Base-by-base conservation (phyloP, 805 yeast species). In the Helenozyma rhizophorensis region DNA sequence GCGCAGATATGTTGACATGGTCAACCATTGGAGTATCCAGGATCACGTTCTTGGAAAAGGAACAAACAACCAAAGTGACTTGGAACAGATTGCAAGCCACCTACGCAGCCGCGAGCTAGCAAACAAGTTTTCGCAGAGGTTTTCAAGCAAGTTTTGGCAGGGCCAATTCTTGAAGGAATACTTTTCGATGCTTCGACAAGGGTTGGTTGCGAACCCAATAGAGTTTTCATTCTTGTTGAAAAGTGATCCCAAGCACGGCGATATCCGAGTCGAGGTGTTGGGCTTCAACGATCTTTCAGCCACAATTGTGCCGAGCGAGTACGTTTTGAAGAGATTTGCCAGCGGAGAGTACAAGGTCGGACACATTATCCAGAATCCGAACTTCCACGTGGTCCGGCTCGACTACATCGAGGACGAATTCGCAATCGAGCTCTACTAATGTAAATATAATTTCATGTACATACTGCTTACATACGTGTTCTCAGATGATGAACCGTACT, bases 1-100 rank as follows among this genome's bases (percentile, higher is more conserved):
- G 34, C 30, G 59, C 30, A 38, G 59, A 30, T 53, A 49, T 27
- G 48, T 49, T 6, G 59, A 54, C 28, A 45, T 53, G 42, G 54
- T 88, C 7, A 80, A 81, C 48, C 97, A 89, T 49, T 74, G 89
- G 76, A 90, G 83, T 47, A 41, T 85, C 35, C 45, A 44, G 27
- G 40, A 30, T 21, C 28, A 21, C 15, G 23, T 30, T 10, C 33
- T 32, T 25, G 18, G 25, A 28, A 18, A 21, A n/a, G 22, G 23
- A 12, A 35, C 25, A 14, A 23, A 21, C 11, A 18, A 27, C 11
- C n/a, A 14, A 16, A 29, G 36, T 2, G 56, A 66, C 12, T 45
- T 72, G 5, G 55, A 60, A 16, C 53, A 60, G 22, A 45, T 70
- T 28, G 50, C 68, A 7, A 44, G 65, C 42, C 73, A 72, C 30